Percentiles rank a stretch among this genome's conserved stretches.
phyloP scores from a whole-genome alignment of 1,284 basidiomycete genomes.

The Ganoderma boninense region DNA sequence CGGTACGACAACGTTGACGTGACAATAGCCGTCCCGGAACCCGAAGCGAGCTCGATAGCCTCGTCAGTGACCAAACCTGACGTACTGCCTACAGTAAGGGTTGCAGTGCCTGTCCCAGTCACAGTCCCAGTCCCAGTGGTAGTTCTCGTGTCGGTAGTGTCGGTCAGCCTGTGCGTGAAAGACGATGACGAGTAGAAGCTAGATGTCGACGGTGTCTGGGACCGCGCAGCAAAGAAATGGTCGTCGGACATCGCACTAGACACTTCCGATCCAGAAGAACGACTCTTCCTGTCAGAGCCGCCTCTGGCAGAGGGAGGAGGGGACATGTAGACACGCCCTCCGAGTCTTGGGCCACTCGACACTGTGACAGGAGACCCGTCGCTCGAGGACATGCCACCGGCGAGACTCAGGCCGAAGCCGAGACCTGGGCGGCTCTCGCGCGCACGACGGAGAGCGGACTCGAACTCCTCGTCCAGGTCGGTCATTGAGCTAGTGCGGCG shows the following conservation, averaged over 20 bases:
- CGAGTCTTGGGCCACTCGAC: constrained; percentile 61
- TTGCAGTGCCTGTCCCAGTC: constrained; percentile 5
- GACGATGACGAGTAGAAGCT: constrained; percentile 46
- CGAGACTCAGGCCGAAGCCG: constrained; percentile 53
- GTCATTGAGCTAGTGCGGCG: constrained; percentile 79
- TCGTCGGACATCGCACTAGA: constrained; percentile 61
- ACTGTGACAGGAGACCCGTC: constrained; percentile 62
- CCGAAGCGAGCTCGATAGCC: constrained; percentile 49
- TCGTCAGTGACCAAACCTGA: constrained; percentile 36
- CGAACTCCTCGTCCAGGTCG: constrained; percentile 77
- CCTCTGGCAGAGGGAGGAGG: constrained; percentile 62
- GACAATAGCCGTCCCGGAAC: constrained; percentile 54
- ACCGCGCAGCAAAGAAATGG: constrained; percentile 60
- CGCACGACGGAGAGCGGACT: constrained; percentile 54
- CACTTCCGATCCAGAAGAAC: constrained; percentile 38
- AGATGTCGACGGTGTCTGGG: constrained; percentile 41
- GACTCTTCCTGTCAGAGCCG: constrained; percentile 46
- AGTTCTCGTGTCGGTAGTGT: constrained; percentile 31
- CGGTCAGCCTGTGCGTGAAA: constrained; percentile 36
- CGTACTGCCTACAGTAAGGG: constrained; percentile 2
- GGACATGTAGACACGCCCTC: constrained; percentile 64
- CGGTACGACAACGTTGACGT: constrained; percentile 64
- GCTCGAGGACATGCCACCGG: constrained; percentile 47
- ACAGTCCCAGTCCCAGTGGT: constrained; percentile 25
- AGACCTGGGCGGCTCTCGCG: constrained; percentile 53